Conservation (phyloP, 208 protist species). For the Porcisia deanei region DNA sequence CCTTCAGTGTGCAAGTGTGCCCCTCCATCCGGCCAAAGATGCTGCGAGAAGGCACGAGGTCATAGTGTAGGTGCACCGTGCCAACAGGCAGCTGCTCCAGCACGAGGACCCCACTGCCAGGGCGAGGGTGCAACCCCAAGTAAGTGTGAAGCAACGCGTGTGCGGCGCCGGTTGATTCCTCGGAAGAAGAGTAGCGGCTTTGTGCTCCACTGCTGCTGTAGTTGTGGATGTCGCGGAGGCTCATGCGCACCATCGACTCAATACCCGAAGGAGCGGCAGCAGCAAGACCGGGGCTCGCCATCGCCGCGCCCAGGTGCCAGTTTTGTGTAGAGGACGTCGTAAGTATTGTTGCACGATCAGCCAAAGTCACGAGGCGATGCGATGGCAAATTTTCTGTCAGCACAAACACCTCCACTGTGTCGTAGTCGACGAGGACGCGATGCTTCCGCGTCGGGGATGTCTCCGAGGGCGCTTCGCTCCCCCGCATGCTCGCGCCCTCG, state of each 20-base stretch:
- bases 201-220: constrained; percentile 17
- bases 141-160: constrained; percentile 32
- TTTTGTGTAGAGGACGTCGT: constrained; percentile 66
- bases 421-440: constrained; percentile 76
- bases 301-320: constrained; percentile 47
- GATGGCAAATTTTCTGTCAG: constrained; percentile 78
- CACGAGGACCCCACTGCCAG: constrained; percentile 44
- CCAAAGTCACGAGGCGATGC: constrained; percentile 72
- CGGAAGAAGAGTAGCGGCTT: not conserved
- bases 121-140: constrained; percentile 36
- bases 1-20: constrained; percentile 47
- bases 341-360: constrained; percentile 52
- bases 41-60: constrained; percentile 62
- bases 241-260: constrained; percentile 18
- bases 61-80: constrained; percentile 61
- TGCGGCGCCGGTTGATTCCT: not conserved
- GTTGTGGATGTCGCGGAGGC: constrained; percentile 28
- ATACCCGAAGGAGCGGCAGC: not conserved
- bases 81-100: constrained; percentile 65
- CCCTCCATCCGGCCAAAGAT: constrained; percentile 77
- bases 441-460: not conserved
- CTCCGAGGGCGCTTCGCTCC: not conserved
- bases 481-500: not conserved
- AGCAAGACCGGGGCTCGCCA: not conserved
- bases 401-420: constrained; percentile 69